phyloP scores from a whole-genome alignment of 2,329 filamentous ascomycete genomes.

The Sporothrix mexicana region DNA sequence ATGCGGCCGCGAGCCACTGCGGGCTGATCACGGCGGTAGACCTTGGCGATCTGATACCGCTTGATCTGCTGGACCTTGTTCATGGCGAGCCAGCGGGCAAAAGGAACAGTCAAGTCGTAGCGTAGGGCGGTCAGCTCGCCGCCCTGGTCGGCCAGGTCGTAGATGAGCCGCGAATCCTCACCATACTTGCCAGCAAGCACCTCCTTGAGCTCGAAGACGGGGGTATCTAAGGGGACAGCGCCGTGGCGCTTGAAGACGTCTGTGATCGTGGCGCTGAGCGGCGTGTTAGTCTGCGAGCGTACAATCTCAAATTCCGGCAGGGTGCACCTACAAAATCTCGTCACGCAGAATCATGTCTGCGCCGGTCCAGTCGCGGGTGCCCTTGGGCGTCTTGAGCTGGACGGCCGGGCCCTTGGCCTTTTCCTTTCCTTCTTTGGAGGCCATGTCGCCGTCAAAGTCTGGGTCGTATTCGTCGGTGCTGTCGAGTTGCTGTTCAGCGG shows the following conservation, averaged over 20 bases:
- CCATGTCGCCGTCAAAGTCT: slow-evolving; percentile 33
- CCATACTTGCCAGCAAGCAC: slow-evolving; percentile 62
- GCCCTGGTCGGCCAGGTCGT: slow-evolving; percentile 82
- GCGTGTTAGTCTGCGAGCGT: background rate
- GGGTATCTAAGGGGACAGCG: slow-evolving; percentile 72
- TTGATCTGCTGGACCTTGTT: slow-evolving; percentile 87
- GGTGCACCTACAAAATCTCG: slow-evolving; percentile 59
- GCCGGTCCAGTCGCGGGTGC: slow-evolving; percentile 74
- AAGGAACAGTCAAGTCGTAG: slow-evolving; percentile 69
- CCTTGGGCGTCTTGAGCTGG: slow-evolving; percentile 76
- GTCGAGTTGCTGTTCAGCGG: background rate
- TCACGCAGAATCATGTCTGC: slow-evolving; percentile 72
- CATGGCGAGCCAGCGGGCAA: slow-evolving; percentile 92
- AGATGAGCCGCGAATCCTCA: slow-evolving; percentile 73
- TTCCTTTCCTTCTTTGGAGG: slow-evolving; percentile 35
- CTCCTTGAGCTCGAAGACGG: slow-evolving; percentile 77
- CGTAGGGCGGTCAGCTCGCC: slow-evolving; percentile 81
- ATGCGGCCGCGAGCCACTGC: slow-evolving; percentile 90
- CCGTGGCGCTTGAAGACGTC: slow-evolving; percentile 61
- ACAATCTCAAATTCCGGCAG: background rate
- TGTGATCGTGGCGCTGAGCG: slow-evolving; percentile 39
- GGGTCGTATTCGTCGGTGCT: background rate
- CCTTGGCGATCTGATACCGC: slow-evolving; percentile 94
- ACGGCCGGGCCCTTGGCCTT: slow-evolving; percentile 38
- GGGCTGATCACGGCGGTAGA: slow-evolving; percentile 60